Base-by-base conservation (phyloP, 1,139 yeast genomes). In the Trichomonascaceae sp. region DNA sequence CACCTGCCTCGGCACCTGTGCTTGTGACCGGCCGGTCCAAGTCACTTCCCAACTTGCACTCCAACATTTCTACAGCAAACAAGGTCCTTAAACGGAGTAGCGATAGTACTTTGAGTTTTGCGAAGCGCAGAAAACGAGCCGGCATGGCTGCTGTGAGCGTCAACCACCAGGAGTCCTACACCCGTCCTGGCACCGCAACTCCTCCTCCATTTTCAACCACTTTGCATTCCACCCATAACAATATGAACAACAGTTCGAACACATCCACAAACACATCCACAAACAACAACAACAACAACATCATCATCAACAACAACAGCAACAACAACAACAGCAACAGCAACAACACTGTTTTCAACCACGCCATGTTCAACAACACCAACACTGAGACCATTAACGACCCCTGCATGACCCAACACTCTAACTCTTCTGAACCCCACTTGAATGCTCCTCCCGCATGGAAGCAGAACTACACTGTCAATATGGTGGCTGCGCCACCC, bases 401-500 rank as follows among this genome's bases (percentile, higher is more conserved):
- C 43, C 48, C 11, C 34, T 46, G 37, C 50, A 50, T 9, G 46
- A 46, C 38, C 36, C 46, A n/a, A n/a, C n/a, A n/a, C n/a, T n/a
- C n/a, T n/a, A n/a, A n/a, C n/a, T n/a, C n/a, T n/a, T n/a, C n/a
- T n/a, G n/a, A n/a, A n/a, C n/a, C n/a, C n/a, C n/a, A n/a, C n/a
- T n/a, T n/a, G n/a, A n/a, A n/a, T n/a, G n/a, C n/a, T n/a, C n/a
- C n/a, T n/a, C n/a, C n/a, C 11, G 23, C 23, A 20, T 20, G 6
- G 9, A 20, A 20, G 23, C 23, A 6, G 6, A 20, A 20, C 23
- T 20, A 20, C 11, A 20, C 9, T 11, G 11, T 20, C 9, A 11
- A 20, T 20, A 20, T 20, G 23, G 23, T 20, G 23, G 11, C 23
- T 20, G 53, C 65, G n/a, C 97, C 97, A 1, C 94, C 95, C 1